Evolutionary conservation across 2,329 filamentous ascomycete species (phyloP), one percentile per base, ranked within the genome.

Genomic region (Diaporthe sp.): DNA sequence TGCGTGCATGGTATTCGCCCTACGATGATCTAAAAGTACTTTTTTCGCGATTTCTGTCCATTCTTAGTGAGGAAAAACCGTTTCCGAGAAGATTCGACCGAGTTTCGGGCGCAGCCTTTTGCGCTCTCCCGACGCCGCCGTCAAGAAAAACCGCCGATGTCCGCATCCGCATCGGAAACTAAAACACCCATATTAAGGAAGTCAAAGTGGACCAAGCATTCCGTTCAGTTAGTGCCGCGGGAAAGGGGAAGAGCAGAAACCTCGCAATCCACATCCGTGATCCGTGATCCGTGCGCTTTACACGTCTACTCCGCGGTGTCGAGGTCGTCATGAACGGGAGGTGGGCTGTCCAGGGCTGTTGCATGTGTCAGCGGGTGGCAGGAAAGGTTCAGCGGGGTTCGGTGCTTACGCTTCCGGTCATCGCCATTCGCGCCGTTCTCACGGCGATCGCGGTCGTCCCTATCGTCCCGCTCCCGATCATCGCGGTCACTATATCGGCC

Each of bases 241-340:
- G 68, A 51, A 72, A 65, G 49, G 75, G 74, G 72, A 65, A 73
- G 67, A 71, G 71, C 71, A 77, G 75, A 68, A 77, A 76, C 76
- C 74, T 76, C 68, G 62, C 65, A 71, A 57, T 68, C 71, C 74
- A 71, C 72, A 61, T 55, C 65, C 39, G 37, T 70, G 49, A 55
- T 70, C 65, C 46, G 65, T 39, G 65, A 70, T 37, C 46, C 12
- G 28, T 37, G 28, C 44, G 44, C 62, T 67, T 37, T 25, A 67
- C 42, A 37, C 49, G 39, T 73, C 79, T 88, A 93, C 87, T 98
- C 97, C 82, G 96, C 96, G 82, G 97, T 96, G 85, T 99, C 97
- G 83, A 98, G 91, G 83, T 99, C 97, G 84, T 99, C 97, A 82
- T 98, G 95, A 80, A 92, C 93, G 78, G 94, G 93, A 78, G 94